Evolutionary conservation across 2,329 filamentous ascomycete genomes (phyloP).

Genomic region (Trichophyton equinum): DNA sequence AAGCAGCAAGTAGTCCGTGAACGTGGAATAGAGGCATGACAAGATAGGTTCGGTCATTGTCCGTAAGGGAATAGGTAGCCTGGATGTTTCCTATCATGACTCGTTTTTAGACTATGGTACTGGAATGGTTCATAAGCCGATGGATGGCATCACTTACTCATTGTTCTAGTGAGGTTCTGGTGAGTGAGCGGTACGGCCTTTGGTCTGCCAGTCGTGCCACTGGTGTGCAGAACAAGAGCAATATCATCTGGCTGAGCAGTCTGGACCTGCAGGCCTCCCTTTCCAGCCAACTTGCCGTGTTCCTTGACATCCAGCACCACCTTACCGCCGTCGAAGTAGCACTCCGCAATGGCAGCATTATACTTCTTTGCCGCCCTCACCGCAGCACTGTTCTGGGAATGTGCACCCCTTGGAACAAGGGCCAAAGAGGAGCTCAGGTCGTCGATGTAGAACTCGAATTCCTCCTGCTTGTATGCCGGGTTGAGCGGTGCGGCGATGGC

Average conservation of each 20-base stretch:
- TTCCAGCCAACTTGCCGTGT: slow-evolving; percentile 50
- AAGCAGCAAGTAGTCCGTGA: slow-evolving; percentile 72
- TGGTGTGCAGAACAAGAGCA: slow-evolving; percentile 71
- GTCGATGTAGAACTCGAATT: slow-evolving; percentile 87
- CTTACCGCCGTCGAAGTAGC: slow-evolving; percentile 61
- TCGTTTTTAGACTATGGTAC: slow-evolving; percentile 1
- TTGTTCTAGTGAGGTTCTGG: slow-evolving; percentile 66
- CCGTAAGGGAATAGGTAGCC: slow-evolving; percentile 59
- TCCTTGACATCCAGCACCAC: slow-evolving; percentile 70
- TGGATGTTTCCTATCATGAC: slow-evolving; percentile 55
- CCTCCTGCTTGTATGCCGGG: slow-evolving; percentile 74
- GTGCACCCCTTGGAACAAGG: slow-evolving; percentile 61
- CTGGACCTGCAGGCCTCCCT: slow-evolving; percentile 37
- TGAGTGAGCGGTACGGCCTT: slow-evolving; percentile 78
- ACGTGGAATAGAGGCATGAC: slow-evolving; percentile 90
- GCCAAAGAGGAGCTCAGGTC: slow-evolving; percentile 70
- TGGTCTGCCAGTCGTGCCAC: slow-evolving; percentile 70
- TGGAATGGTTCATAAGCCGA: neutral
- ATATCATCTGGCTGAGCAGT: slow-evolving; percentile 61
- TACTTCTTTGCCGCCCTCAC: slow-evolving; percentile 68
- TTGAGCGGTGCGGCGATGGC: slow-evolving; percentile 78
- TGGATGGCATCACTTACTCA: slow-evolving; percentile 42
- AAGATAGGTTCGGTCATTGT: slow-evolving; percentile 64
- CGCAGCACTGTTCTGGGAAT: slow-evolving; percentile 52
- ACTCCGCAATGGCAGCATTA: slow-evolving; percentile 73